Percentiles rank a stretch among this genome's conserved stretches.
These are phyloP conservation scores for Citrullus mucosospermus DNA, from an alignment of 306 rosid species.

Conservation along the genomic window DNA sequence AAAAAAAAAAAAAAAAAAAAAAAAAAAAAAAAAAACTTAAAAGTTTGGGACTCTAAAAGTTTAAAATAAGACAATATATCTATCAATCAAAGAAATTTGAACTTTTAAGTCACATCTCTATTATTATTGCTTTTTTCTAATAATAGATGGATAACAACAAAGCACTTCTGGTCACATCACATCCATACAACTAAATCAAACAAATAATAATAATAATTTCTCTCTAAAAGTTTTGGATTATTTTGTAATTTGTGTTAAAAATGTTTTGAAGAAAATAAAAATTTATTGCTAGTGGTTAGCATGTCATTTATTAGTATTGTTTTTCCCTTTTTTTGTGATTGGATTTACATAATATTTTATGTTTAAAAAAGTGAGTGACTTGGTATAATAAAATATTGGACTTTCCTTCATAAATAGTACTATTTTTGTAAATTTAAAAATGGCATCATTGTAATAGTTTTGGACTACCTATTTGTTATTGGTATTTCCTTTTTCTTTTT, in stretches of 20 bases:
- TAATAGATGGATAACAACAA: not conserved
- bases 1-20: no score
- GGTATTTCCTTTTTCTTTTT: not conserved
- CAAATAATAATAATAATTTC: not conserved
- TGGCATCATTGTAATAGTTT: no score
- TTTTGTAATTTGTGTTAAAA: not conserved
- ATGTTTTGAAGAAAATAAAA: not conserved
- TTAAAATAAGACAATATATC: not conserved
- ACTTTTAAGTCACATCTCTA: constrained; percentile 1
- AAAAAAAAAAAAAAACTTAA: not conserved
- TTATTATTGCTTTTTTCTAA: not conserved
- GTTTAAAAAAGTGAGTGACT: no score
- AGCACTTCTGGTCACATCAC: not conserved
- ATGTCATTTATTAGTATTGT: not conserved
- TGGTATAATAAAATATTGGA: no score
- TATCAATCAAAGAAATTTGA: not conserved
- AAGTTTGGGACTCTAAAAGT: not conserved
- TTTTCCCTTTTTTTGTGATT: not conserved
- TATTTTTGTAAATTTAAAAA: no score
- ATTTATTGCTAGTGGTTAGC: not conserved
- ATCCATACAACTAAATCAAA: not conserved
- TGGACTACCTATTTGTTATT: no score
- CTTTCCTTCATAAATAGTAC: no score
- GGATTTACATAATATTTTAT: not conserved
- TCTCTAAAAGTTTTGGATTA: not conserved